Evolutionary conservation across 768 basidiomycete genomes (phyloP), one percentile per base, ranked within the genome.

Genomic region (Cystobasidium ongulense): DNA sequence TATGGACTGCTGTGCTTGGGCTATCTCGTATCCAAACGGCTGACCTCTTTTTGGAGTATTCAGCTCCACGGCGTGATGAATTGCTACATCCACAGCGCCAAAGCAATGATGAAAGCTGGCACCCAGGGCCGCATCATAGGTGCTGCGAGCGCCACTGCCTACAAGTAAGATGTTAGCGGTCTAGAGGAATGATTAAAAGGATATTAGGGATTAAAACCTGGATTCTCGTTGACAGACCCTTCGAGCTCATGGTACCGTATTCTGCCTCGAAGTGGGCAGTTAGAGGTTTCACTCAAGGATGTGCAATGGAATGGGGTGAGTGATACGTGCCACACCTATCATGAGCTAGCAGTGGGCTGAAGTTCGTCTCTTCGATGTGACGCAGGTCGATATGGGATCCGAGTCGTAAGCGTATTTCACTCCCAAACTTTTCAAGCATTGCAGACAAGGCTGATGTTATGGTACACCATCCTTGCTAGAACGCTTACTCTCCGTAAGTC

Each of bases 281-380:
- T 1, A 50, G 67, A 33, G 73, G 73, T 8, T 65, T 74, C 4
- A 76, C 75, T 1, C 73, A 64, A 36, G 63, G 41, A 1, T 65
- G 64, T 13, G 75, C 75, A 0, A 74, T 71, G 73, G 75, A 76
- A 33, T 76, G 73, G 73, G 75, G 66, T n/a, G 41, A 70, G 53
- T 25, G 50, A 5, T 53, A 23, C 1, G 18, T 21, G 27, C 38
- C 1, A 21, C 53, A 5, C 18, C 3, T 7, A 21, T 15, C 13
- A 18, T 25, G 0, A n/a, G 8, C 13, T 29, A 36, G 3, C 17
- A 13, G 21, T 15, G n/a, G n/a, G n/a, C n/a, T n/a, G n/a, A n/a
- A n/a, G 33, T n/a, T n/a, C n/a, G n/a, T n/a, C n/a, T 1, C 21
- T n/a, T 25, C 15, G 1, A 18, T 25, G n/a, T 0, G 0, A 25